These are phyloP conservation scores for Orbilia javanica DNA, from an alignment of 2,329 filamentous ascomycete species.

Conservation along the genomic window DNA sequence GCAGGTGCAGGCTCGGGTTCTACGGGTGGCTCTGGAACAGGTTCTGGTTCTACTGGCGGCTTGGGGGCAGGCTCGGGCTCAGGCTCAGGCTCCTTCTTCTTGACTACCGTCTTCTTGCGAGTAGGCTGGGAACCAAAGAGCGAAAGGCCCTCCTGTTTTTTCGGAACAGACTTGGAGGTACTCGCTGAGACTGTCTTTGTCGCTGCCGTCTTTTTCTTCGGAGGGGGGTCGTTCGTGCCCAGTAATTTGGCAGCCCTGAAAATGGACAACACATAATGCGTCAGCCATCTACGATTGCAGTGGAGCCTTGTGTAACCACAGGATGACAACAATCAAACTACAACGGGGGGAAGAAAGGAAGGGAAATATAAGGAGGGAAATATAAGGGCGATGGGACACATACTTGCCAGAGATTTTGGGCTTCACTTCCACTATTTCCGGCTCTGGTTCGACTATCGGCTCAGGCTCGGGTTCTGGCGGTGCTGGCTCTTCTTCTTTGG, in stretches of 20 bases:
- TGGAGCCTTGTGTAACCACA: slow-evolving; percentile 28
- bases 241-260: slow-evolving; percentile 54
- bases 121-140: slow-evolving; percentile 26
- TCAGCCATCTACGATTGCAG: slow-evolving; percentile 15
- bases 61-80: no score
- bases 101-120: slow-evolving; percentile 50
- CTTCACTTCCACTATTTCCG: slow-evolving; percentile 23
- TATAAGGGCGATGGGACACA: background rate
- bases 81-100: slow-evolving; percentile 45
- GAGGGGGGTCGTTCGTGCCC: slow-evolving; percentile 37
- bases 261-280: slow-evolving; percentile 10
- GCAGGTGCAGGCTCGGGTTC: slow-evolving; percentile 24
- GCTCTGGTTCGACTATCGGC: slow-evolving; percentile 22
- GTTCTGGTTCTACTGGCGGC: slow-evolving; percentile 1
- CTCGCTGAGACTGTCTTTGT: slow-evolving; percentile 15
- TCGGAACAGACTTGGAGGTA: slow-evolving; percentile 8
- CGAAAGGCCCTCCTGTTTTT: slow-evolving; percentile 46
- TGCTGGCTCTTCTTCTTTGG: slow-evolving; percentile 26
- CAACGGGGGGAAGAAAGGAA: background rate
- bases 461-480: slow-evolving; percentile 21
- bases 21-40: slow-evolving; percentile 26
- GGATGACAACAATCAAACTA: background rate
- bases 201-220: slow-evolving; percentile 24
- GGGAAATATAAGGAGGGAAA: background rate
- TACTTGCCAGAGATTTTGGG: slow-evolving; percentile 51